These are phyloP conservation scores for Dendrobium officinale DNA, from an alignment of 106 monocot genomes.

Conservation along the genomic window DNA sequence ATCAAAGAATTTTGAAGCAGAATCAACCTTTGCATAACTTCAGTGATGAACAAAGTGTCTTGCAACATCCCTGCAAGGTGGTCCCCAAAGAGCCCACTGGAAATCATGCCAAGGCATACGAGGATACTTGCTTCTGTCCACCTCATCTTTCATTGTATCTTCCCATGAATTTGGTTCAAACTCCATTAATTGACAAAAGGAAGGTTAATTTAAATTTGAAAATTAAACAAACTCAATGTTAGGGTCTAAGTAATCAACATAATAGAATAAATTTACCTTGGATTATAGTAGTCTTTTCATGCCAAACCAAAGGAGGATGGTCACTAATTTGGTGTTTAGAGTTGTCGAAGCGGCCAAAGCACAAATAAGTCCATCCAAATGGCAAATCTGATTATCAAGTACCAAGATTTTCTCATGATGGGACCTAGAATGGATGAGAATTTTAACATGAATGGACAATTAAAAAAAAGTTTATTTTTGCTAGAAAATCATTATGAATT, in stretches of 20 bases:
- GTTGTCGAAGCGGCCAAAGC: conserved; percentile 99
- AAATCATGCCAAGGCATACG: conserved; percentile 99
- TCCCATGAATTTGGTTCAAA: conserved; percentile 99
- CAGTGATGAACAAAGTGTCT: conserved; percentile 98
- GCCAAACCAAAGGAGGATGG: conserved; percentile 70
- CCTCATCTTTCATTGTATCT: conserved; percentile 88
- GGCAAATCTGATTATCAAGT: conserved; percentile 89
- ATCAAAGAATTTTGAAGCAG: not conserved
- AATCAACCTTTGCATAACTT: conserved; percentile 93
- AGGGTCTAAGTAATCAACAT: not conserved
- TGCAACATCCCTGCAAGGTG: conserved; percentile 91
- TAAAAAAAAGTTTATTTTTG: not conserved
- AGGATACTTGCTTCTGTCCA: conserved; percentile 85
- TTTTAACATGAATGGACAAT: not conserved
- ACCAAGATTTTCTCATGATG: conserved; percentile 99
- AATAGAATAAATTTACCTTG: conserved; percentile 45
- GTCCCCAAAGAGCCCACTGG: conserved; percentile 96
- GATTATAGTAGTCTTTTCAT: conserved; percentile 99
- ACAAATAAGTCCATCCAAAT: conserved; percentile 89
- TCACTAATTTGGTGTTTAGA: conserved; percentile 75
- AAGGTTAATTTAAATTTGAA: not conserved
- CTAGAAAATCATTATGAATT: not conserved
- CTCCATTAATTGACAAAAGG: conserved; percentile 30
- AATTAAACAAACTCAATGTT: not conserved
- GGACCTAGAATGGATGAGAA: conserved; percentile 49